Percentiles rank a stretch among this genome's conserved stretches.
Conservation (phyloP, 2,329 filamentous ascomycete genomes). For the Xylaria sp. region DNA sequence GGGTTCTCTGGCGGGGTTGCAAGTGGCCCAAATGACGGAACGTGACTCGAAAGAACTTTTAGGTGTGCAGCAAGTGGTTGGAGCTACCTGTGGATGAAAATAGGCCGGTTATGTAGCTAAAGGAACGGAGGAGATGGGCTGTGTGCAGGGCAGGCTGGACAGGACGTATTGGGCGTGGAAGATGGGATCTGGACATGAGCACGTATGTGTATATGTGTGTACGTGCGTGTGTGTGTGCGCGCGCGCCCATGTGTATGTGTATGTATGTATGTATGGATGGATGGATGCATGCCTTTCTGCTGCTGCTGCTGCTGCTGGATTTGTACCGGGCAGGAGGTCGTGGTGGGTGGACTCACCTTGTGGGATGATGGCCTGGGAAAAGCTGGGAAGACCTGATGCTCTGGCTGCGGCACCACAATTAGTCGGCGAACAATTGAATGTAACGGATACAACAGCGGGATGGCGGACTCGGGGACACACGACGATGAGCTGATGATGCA, state of each 20-base stretch:
- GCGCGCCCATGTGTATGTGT: conserved; percentile 1
- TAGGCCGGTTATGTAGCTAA: not conserved
- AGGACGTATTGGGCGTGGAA: not conserved
- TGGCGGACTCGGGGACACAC: conserved; percentile 8
- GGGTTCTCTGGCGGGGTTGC: conserved; percentile 38
- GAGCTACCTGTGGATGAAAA: conserved; percentile 22
- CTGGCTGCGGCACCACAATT: conserved; percentile 13
- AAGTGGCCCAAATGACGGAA: conserved; percentile 38
- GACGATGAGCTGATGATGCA: not conserved
- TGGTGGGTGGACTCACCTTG: conserved; percentile 23
- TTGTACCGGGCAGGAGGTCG: not conserved
- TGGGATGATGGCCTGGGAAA: conserved; percentile 20
- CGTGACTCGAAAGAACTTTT: conserved; percentile 40
- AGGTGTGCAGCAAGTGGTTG: conserved; percentile 33
- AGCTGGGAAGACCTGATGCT: conserved; percentile 18
- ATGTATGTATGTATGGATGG: conserved; percentile 3
- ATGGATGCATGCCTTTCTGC: too few species aligned
- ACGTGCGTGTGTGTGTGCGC: not conserved
- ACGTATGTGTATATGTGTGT: not conserved
- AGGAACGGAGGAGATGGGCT: conserved; percentile 15
- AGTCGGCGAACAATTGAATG: conserved; percentile 6
- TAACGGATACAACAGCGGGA: conserved; percentile 7
- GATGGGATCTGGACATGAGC: not conserved
- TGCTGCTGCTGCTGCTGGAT: too few species aligned
- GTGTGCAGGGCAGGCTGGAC: conserved; percentile 4